Evolutionary conservation across 2,329 filamentous ascomycete genomes (phyloP).

Genomic region (Neoarthrinium moseri): DNA sequence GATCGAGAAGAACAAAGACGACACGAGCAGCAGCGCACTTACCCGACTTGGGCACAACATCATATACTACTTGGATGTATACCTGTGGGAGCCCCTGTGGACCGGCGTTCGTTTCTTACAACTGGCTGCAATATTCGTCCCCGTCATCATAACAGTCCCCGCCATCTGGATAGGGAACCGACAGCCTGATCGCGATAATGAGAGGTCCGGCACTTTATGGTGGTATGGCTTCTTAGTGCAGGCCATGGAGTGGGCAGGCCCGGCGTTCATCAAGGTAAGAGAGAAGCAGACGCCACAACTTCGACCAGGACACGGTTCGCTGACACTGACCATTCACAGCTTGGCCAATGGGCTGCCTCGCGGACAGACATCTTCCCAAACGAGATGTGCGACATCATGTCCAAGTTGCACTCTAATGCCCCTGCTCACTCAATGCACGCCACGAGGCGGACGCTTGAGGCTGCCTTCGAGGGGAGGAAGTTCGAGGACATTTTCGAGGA

Average conservation of each 20-base stretch:
- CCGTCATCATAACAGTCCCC: conserved; percentile 79
- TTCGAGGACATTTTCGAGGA: conserved; percentile 97
- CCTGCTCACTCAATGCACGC: conserved; percentile 82
- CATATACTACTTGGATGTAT: conserved; percentile 67
- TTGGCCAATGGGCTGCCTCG: conserved; percentile 98
- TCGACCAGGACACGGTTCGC: not conserved
- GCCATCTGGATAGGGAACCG: conserved; percentile 75
- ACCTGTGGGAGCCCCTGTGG: conserved; percentile 80
- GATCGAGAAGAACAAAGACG: conserved; percentile 66
- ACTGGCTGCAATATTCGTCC: conserved; percentile 84
- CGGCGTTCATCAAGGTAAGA: conserved; percentile 90
- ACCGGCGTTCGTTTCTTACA: conserved; percentile 88
- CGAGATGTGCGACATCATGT: conserved; percentile 91
- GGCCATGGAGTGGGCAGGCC: conserved; percentile 10
- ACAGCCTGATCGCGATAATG: conserved; percentile 64
- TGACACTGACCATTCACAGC: conserved; percentile 42
- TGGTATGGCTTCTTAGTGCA: conserved; percentile 65
- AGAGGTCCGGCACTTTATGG: conserved; percentile 81
- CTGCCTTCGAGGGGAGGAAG: conserved; percentile 74
- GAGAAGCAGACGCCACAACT: no score
- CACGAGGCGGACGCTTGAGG: conserved; percentile 76
- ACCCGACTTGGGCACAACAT: conserved; percentile 56
- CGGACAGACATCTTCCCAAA: conserved; percentile 93
- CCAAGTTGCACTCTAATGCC: conserved; percentile 89
- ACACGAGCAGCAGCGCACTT: conserved; percentile 61